A percentile compares a stretch with the other conserved stretches of the same genome.
Conservation (phyloP, 441 rosid genomes). For the Pelargonium myrrhifolium region DNA sequence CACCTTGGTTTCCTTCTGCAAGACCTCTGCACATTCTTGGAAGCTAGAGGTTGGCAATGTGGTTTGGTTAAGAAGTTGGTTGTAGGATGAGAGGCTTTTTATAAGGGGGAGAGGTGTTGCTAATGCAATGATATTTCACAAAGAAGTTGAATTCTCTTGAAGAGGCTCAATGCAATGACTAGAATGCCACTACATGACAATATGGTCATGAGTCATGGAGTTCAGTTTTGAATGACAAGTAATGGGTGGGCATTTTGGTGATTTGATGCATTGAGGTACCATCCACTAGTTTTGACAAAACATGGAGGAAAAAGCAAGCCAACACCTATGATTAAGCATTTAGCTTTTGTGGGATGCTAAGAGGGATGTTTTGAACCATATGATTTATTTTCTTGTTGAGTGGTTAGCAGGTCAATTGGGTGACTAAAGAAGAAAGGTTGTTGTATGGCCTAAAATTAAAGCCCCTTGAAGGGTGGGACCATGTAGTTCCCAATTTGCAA, state of each 20-base stretch:
- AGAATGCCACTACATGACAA: not conserved
- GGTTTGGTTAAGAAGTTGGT: not conserved
- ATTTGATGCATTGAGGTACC: not conserved
- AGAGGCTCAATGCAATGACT: not conserved
- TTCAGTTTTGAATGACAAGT: not conserved
- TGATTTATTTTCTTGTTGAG: not conserved
- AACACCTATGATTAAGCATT: not conserved
- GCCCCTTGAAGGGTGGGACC: not conserved
- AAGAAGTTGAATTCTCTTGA: not conserved
- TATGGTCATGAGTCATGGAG: not conserved
- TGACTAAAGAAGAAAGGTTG: not conserved
- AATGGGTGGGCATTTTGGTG: not conserved
- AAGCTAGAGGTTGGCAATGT: not conserved
- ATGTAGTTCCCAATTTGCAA: not conserved
- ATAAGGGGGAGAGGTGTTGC: not conserved
- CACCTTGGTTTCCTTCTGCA: not conserved
- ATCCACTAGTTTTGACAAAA: not conserved
- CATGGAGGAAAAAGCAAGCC: not conserved
- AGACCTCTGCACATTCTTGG: slow-evolving; percentile 1
- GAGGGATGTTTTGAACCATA: not conserved
- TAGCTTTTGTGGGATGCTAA: not conserved
- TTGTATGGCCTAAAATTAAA: not conserved
- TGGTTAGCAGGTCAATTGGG: slow-evolving; percentile 1
- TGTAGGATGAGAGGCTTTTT: not conserved
- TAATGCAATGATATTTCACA: not conserved